Conservation (phyloP, 148 eudicot genomes). For the Polygonum aviculare region DNA sequence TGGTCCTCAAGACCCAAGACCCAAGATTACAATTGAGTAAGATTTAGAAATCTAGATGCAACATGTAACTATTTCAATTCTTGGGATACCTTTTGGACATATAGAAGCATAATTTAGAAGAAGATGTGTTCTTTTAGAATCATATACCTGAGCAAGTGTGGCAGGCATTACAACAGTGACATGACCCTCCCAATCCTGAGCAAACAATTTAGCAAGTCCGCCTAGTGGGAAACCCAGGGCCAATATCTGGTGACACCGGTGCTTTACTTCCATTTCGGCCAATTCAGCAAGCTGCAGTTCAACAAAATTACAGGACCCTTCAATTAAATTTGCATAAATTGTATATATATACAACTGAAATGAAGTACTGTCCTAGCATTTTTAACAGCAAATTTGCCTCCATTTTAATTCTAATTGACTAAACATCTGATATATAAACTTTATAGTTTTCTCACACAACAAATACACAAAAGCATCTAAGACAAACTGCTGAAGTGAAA, state of each 20-base stretch:
- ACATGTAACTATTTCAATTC: neutral
- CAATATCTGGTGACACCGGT: slow-evolving; percentile 83
- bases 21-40: neutral
- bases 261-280: slow-evolving; percentile 96
- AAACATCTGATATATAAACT: neutral
- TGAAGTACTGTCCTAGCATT: neutral
- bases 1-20: neutral
- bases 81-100: neutral
- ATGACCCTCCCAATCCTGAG: slow-evolving; percentile 99
- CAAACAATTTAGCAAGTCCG: slow-evolving; percentile 81
- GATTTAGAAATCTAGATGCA: neutral
- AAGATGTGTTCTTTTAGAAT: neutral
- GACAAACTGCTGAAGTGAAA: neutral
- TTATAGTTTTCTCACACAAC: neutral
- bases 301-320: slow-evolving; percentile 3
- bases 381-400: neutral
- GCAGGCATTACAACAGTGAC: slow-evolving; percentile 99
- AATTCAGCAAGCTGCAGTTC: slow-evolving; percentile 78
- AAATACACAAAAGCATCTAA: neutral
- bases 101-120: neutral
- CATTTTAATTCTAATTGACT: neutral
- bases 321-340: slow-evolving; percentile 3
- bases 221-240: slow-evolving; percentile 93
- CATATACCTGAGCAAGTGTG: slow-evolving; percentile 84
- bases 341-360: neutral